Base-by-base conservation (phyloP, 1,139 yeast genomes). In the Saccharomycopsis hybrid region DNA sequence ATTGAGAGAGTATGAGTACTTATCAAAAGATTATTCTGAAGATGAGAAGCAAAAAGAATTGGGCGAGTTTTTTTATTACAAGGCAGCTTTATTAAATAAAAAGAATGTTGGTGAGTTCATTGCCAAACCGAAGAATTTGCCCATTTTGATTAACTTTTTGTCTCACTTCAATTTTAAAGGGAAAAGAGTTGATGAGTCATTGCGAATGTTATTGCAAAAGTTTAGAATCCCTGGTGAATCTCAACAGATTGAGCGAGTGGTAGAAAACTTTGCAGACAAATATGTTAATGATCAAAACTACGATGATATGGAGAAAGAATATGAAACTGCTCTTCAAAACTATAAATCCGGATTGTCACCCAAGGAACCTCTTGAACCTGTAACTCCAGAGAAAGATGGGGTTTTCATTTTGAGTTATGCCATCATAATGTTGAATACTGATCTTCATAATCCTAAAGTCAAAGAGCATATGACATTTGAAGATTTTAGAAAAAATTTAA, bases 221-320 rank as follows among this genome's bases (percentile, higher is more conserved):
- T 92, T 94, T 62, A 78, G 99, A 65, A 73, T 94, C 50, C 98
- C 98, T 0, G 99, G 99, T 48, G 99, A 94, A 66, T 83, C 97
- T 0, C 97, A 89, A 62, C 96, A 88, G 63, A 92, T 94, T 63
- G 97, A 90, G 64, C 77, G 96, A 61, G 78, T 92, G 24, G 86
- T 94, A 41, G 97, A 90, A 60, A 73, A 79, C 25, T 92, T 94
- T 67, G 90, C 96, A 3, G 82, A 80, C 44, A 78, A 85, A 56
- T 94, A 88, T 65, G 85, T 85, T 5, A 70, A 69, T 25, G 76
- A 82, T 54, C 88, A 82, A 57, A 59, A 64, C 5, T 69, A 68
- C 47, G 67, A 59, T 24, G 60, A 59, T 4, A 51, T 61, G 13
- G 53, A 56, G 1, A 57, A 56, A 25, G 60, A 59, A 25, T 60